Conservation (phyloP, 2,329 filamentous ascomycete genomes). For the Metarhizium rileyi region DNA sequence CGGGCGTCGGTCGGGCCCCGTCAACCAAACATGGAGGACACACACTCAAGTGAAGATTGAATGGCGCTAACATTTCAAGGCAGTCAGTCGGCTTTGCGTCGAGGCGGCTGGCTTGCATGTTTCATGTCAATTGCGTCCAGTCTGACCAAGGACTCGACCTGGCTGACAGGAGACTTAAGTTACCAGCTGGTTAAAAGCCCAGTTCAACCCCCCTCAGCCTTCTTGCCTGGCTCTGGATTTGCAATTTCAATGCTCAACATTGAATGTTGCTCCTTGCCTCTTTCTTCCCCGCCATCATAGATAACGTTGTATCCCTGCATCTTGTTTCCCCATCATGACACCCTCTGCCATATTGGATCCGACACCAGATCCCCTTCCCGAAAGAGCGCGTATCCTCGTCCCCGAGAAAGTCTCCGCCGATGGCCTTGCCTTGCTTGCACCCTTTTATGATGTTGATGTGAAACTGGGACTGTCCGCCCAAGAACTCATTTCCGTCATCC, state of each 20-base stretch:
- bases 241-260: neutral
- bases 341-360: constrained; percentile 14
- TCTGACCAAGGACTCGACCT: neutral
- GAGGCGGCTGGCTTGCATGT: no score
- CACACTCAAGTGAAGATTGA: no score
- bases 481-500: constrained; percentile 57
- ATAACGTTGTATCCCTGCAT: no score
- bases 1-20: no score
- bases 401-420: constrained; percentile 75
- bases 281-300: no score
- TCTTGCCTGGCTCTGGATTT: neutral
- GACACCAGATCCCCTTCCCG: constrained; percentile 3
- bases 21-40: neutral
- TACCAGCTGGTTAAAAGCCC: neutral
- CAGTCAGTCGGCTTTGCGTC: neutral
- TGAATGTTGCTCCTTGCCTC: neutral
- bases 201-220: neutral
- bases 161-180: no score
- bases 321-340: constrained; percentile 14
- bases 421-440: constrained; percentile 58
- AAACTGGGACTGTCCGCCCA: constrained; percentile 50
- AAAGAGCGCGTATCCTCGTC: constrained; percentile 49
- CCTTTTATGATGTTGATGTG: constrained; percentile 60
- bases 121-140: no score
- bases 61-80: no score